Percentiles rank a stretch among this genome's conserved stretches.
Conservation (phyloP, 805 yeast species). For the Wickerhamiella shivajii region DNA sequence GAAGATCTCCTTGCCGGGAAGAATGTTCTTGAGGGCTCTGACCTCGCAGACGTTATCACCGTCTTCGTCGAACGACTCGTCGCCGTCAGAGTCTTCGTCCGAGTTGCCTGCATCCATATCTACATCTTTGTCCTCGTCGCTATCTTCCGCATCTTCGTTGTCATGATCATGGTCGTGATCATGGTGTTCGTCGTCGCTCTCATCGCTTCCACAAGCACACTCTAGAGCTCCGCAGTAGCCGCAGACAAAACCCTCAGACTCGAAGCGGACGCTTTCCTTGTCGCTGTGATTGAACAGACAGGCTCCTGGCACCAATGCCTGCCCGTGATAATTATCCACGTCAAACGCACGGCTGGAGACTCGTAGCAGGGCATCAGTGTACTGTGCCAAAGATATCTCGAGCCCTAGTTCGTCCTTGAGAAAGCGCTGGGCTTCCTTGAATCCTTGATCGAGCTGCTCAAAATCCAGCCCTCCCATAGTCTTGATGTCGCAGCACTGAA, state of each 20-base stretch:
- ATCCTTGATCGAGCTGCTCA: conserved; percentile 29
- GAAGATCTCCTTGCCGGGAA: conserved; percentile 46
- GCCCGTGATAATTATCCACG: conserved; percentile 59
- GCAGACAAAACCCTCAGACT: conserved; percentile 39
- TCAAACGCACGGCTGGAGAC: conserved; percentile 71
- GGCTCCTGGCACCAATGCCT: conserved; percentile 80
- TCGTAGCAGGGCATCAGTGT: conserved; percentile 38
- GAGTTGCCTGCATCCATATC: conserved; percentile 17
- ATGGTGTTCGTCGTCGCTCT: conserved; percentile 15
- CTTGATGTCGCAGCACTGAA: conserved; percentile 50
- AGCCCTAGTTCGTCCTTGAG: conserved; percentile 14
- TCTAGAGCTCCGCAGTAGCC: conserved; percentile 33
- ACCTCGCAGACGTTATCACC: conserved; percentile 60
- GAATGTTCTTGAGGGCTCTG: conserved; percentile 32
- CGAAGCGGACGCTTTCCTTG: conserved; percentile 54
- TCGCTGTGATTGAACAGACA: conserved; percentile 71
- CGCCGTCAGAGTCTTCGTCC: conserved; percentile 18
- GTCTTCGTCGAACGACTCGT: conserved; percentile 2
- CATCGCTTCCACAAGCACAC: conserved; percentile 28
- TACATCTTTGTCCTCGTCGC: conserved; percentile 15
- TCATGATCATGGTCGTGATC: conserved; percentile 19
- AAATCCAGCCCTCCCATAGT: conserved; percentile 44
- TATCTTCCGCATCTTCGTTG: conserved; percentile 20
- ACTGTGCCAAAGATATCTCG: conserved; percentile 18
- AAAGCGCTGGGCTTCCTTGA: conserved; percentile 25